Conservation (phyloP, 2,329 filamentous ascomycete species). For the Alternaria sp. region DNA sequence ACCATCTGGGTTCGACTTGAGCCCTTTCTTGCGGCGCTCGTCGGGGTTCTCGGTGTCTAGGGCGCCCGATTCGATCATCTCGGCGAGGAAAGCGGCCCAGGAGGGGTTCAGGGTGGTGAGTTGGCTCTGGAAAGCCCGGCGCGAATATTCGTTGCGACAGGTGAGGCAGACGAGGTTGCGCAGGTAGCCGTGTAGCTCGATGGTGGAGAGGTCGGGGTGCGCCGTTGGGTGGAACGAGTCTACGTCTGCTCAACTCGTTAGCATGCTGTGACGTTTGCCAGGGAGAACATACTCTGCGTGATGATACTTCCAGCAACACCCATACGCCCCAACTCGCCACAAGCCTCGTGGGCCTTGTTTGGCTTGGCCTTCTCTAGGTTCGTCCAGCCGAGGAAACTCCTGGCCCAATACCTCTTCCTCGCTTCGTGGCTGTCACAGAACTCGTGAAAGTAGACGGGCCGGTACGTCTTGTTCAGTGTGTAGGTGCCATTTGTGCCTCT, state of each 20-base stretch:
- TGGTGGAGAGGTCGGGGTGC: slow-evolving; percentile 75
- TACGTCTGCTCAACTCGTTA: slow-evolving; percentile 63
- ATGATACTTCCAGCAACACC: slow-evolving; percentile 79
- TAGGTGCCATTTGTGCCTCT: slow-evolving; percentile 90
- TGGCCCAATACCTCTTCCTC: slow-evolving; percentile 92
- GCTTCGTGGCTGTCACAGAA: slow-evolving; percentile 83
- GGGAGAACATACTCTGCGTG: slow-evolving; percentile 71
- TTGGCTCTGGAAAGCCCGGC: slow-evolving; percentile 76
- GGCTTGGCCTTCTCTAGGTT: slow-evolving; percentile 78
- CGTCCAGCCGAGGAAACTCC: slow-evolving; percentile 92
- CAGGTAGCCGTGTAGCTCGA: slow-evolving; percentile 92
- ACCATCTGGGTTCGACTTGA: slow-evolving; percentile 90
- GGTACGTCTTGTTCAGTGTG: slow-evolving; percentile 85
- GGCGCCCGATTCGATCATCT: slow-evolving; percentile 75
- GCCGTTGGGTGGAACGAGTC: slow-evolving; percentile 87
- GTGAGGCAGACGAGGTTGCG: slow-evolving; percentile 80
- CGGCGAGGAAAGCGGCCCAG: slow-evolving; percentile 78
- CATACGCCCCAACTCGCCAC: slow-evolving; percentile 72
- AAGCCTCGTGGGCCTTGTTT: slow-evolving; percentile 79
- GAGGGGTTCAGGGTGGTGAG: slow-evolving; percentile 81
- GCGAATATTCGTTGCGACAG: slow-evolving; percentile 74
- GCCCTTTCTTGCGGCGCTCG: slow-evolving; percentile 69
- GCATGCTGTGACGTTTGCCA: background rate
- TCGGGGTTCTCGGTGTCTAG: slow-evolving; percentile 78
- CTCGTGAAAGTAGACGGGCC: slow-evolving; percentile 92